Evolutionary conservation across 1,284 basidiomycete genomes (phyloP).

Genomic region (Cutaneotrichosporon sp.): DNA sequence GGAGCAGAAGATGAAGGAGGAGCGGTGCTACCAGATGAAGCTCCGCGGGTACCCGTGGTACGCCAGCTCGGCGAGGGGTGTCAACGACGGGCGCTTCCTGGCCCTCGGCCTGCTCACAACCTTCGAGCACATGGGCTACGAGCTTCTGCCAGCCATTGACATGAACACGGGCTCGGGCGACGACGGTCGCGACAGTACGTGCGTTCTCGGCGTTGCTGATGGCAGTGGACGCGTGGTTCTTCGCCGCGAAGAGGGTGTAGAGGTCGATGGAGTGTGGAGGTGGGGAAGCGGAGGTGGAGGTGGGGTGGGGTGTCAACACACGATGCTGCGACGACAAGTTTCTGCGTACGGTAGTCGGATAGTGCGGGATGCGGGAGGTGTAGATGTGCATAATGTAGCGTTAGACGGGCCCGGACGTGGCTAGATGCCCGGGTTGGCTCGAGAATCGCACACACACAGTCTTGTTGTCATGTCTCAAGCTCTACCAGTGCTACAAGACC

Average conservation of each 20-base stretch:
- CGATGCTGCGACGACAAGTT: too few relatives aligned
- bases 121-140: conserved; percentile 44
- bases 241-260: conserved; percentile 35
- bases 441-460: too few relatives aligned
- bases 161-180: conserved; percentile 31
- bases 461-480: too few relatives aligned
- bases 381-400: not conserved
- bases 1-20: conserved; percentile 36
- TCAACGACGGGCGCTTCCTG: conserved; percentile 33
- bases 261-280: too few relatives aligned
- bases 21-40: conserved; percentile 41
- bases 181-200: conserved; percentile 15
- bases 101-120: conserved; percentile 32
- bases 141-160: conserved; percentile 40
- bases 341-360: too few relatives aligned
- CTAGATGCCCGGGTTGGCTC: too few relatives aligned
- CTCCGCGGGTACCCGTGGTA: conserved; percentile 43
- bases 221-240: conserved; percentile 50
- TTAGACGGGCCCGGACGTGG: too few relatives aligned
- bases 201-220: not conserved
- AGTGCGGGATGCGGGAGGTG: too few relatives aligned
- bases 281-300: too few relatives aligned
- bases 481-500: too few relatives aligned
- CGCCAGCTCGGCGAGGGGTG: conserved; percentile 31
- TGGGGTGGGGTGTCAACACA: too few relatives aligned